Evolutionary conservation across 139 green algal species (phyloP).

Genomic region (Volvox reticuliferus): DNA sequence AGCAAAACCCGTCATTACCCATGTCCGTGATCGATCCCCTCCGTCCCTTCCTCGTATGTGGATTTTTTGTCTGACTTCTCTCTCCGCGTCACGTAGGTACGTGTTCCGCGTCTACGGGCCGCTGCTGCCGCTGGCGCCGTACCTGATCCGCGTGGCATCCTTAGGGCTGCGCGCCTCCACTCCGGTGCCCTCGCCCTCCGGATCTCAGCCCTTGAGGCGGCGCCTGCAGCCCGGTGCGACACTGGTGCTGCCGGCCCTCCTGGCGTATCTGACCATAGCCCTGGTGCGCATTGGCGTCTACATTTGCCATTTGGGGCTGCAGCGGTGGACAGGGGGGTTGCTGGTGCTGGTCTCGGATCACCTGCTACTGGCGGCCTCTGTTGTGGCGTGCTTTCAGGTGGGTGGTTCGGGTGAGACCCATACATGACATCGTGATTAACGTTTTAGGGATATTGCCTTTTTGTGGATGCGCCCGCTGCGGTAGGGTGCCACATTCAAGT

Average conservation of each 20-base stretch:
- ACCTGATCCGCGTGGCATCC: neutral
- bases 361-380: constrained; percentile 48
- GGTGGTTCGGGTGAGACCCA: no score
- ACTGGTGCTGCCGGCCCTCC: neutral
- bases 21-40: no score
- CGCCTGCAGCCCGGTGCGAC: neutral
- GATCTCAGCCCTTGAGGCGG: neutral
- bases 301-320: constrained; percentile 13
- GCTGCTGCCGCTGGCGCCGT: constrained; percentile 32
- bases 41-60: no score
- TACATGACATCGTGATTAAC: no score
- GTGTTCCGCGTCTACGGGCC: constrained; percentile 43
- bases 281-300: constrained; percentile 33
- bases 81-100: neutral
- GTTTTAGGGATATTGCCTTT: no score
- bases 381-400: constrained; percentile 55
- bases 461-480: no score
- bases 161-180: neutral
- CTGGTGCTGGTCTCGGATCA: constrained; percentile 45
- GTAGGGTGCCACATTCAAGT: no score
- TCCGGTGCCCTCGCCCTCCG: neutral
- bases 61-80: no score
- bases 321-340: neutral
- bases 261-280: neutral
- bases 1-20: no score